A percentile compares a stretch with the other conserved stretches of the same genome.
These are phyloP conservation scores for Kernera saxatilis DNA, from an alignment of 345 rosid genomes.

Conservation along the genomic window DNA sequence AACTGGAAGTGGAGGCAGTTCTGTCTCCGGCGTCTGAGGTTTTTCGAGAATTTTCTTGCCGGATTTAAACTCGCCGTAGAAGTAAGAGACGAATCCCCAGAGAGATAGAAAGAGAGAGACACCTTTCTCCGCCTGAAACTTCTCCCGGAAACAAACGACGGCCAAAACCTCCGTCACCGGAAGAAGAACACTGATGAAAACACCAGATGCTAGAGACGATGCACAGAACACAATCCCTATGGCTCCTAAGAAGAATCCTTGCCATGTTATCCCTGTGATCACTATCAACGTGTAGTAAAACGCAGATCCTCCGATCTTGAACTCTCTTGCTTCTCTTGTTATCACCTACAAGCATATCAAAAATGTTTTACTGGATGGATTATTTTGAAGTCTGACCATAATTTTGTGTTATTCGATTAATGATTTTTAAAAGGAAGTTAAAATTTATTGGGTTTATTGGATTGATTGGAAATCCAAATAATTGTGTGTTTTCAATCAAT, in stretches of 20 bases:
- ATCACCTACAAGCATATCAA: slow-evolving; percentile 40
- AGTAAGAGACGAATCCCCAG: slow-evolving; percentile 75
- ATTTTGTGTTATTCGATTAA: too few relatives aligned
- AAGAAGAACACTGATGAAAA: slow-evolving; percentile 43
- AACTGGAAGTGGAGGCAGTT: slow-evolving; percentile 10
- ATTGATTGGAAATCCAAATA: too few relatives aligned
- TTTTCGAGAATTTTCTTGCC: slow-evolving; percentile 22
- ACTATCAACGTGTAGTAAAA: slow-evolving; percentile 42
- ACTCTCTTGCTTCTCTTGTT: slow-evolving; percentile 52
- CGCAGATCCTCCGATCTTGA: slow-evolving; percentile 38
- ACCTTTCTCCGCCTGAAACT: slow-evolving; percentile 59
- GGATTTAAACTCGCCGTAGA: slow-evolving; percentile 53
- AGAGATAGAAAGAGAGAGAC: slow-evolving; percentile 64
- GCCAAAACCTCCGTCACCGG: slow-evolving; percentile 68
- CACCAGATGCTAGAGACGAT: slow-evolving; percentile 52
- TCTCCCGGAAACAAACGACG: slow-evolving; percentile 56
- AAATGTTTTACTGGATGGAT: neutral
- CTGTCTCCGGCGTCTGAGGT: slow-evolving; percentile 23
- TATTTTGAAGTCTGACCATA: too few relatives aligned
- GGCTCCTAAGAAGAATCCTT: slow-evolving; percentile 55
- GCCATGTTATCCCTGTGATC: slow-evolving; percentile 38
- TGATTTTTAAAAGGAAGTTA: too few relatives aligned
- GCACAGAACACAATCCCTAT: slow-evolving; percentile 54
- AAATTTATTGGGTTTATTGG: too few relatives aligned
- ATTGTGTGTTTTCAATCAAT: neutral